Evolutionary conservation across 495 filamentous ascomycete species (phyloP), one percentile per base, ranked within the genome.

Genomic region (Aspergillus bertholletiae): DNA sequence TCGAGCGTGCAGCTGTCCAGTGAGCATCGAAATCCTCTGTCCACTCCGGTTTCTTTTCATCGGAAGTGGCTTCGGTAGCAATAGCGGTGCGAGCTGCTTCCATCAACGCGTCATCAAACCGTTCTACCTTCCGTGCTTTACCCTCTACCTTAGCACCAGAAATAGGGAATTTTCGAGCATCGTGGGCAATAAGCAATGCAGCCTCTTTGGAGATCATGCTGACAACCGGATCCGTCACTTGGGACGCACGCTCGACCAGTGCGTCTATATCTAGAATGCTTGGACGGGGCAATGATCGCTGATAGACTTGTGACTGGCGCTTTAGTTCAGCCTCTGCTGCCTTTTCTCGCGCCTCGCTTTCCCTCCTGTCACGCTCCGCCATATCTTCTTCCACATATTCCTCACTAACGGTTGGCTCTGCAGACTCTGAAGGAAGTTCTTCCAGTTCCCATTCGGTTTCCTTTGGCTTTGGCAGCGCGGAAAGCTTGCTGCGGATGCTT

Each of bases 401-500:
- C 40, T 81, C 65, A 13, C 65, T 74, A 9, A 68, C 65, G 6
- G 74, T 73, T 49, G 73, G 70, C 65, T 95, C 92, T 47, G 80
- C 74, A 34, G 87, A 80, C 50, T 96, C 92, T 44, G 94, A 91
- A 0, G 94, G 94, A 28, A 96, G 77, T 41, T 78, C 74, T 69
- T 96, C 95, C 26, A 97, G 77, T 54, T 97, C 92, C 83, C 86
- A 96, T 55, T 96, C 92, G 0, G 83, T 86, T 56, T 94, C 88
- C 64, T 92, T 96, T 0, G 94, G 93, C 64, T 89, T 96, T 12
- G 94, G 94, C 22, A 98, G 80, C 3, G 87, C 78, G n/a, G 90
- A 80, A 39, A 98, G 82, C 59, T 86, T 84, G 66, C 70, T 67
- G 50, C 72, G 71, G 28, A 98, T 80, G 55, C 84, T 82, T 47